Evolutionary conservation across 2,329 filamentous ascomycete genomes (phyloP), one percentile per base, ranked within the genome.

Genomic region (Phaeosphaeria sp.): DNA sequence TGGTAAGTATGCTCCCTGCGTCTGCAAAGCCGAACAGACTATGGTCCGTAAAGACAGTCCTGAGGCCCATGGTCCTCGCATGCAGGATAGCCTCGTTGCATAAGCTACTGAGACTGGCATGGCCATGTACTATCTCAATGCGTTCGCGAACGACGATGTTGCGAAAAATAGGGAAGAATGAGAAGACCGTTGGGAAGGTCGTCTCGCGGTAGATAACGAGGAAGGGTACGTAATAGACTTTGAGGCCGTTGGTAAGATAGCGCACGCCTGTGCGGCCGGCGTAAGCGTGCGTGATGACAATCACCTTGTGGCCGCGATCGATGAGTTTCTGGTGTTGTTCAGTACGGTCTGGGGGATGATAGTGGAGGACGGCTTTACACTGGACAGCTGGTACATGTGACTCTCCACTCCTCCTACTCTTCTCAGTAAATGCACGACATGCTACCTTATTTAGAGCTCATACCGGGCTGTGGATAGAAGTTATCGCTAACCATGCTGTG

Each of bases 51-150:
- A 98, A 98, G 45, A 97, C 94, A 0, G 96, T 97, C 50, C 93
- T 87, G 67, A 99, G 76, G 1, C 95, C 93, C 96, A 99, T 99
- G 3, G 95, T 98, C 55, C 95, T 84, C 11, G 91, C 95, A 79
- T 99, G 95, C 9, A 99, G 80, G 56, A 99, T 96, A 9, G 91
- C 95, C 78, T 99, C 95, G 73, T 96, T 91, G 74, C 94, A 97
- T 50, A 99, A 84, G 74, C 89, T 96, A 77, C 93, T 97, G 60
- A 99, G 83, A 74, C 92, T 97, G 30, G 87, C 94, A 81, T 99
- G 95, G n/a, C 94, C 95, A 75, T 99, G 95, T 0, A 99, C 93
- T 69, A 99, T 99, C 77, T 98, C 91, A 67, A 99, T 97, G 59
- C 89, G 87, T 78, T 99, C 95, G 46, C 95, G 89, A 60, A 99